Evolutionary conservation across 306 rosid genomes (phyloP).

Genomic region (Hippophae rhamnoides): DNA sequence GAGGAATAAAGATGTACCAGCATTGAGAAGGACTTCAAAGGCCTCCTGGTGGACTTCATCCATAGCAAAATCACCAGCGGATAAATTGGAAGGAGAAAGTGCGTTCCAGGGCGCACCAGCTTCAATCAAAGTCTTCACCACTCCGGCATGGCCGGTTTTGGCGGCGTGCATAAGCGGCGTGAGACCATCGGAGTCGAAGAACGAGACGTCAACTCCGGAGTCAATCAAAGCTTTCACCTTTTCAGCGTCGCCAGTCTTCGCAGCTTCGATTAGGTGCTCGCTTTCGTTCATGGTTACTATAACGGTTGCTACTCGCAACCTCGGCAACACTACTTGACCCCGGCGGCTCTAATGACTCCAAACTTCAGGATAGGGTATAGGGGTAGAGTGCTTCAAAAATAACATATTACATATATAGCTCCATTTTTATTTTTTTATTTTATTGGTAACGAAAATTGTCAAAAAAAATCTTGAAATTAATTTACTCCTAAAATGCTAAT

Average conservation of each 20-base stretch:
- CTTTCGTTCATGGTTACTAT: constrained; percentile 36
- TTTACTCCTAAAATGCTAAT: no score
- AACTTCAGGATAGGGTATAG: no score
- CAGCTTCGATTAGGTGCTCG: constrained; percentile 60
- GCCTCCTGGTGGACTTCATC: constrained; percentile 58
- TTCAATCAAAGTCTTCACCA: constrained; percentile 45
- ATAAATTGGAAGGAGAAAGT: constrained; percentile 67
- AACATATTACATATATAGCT: no score
- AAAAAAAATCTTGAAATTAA: no score
- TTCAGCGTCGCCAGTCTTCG: constrained; percentile 42
- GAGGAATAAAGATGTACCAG: constrained; percentile 38
- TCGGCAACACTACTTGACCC: no score
- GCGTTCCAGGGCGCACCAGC: constrained; percentile 93
- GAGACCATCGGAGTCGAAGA: constrained; percentile 59
- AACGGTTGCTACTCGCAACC: background rate
- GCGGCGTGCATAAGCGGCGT: constrained; percentile 90
- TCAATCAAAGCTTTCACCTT: constrained; percentile 39
- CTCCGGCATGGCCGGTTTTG: constrained; percentile 57
- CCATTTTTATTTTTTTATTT: no score
- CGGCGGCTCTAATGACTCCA: no score
- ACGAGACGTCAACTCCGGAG: constrained; percentile 52
- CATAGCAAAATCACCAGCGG: constrained; percentile 75
- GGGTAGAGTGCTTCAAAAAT: no score
- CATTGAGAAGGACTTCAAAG: constrained; percentile 50
- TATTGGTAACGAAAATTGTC: no score